Conservation (phyloP, 805 yeast species). For the Myxozyma sirexii region DNA sequence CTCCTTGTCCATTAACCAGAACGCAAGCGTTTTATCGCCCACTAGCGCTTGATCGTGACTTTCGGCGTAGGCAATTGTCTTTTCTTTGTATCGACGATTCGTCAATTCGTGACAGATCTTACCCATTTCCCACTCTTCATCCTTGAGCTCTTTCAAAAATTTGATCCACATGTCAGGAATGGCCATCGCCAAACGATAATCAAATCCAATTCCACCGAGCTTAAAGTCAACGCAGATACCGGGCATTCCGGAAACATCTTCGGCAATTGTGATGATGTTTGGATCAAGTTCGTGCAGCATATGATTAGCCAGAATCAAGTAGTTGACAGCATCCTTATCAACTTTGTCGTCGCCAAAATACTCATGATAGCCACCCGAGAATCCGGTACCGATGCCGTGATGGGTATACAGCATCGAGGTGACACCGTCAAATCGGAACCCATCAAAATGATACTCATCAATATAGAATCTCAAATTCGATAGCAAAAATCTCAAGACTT, state of each 20-base stretch:
- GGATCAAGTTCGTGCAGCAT: conserved; percentile 60
- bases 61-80: conserved; percentile 89
- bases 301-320: conserved; percentile 88
- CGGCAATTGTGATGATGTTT: conserved; percentile 79
- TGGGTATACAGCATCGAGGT: conserved; percentile 89
- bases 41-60: conserved; percentile 97
- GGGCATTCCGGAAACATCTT: conserved; percentile 97
- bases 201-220: conserved; percentile 90
- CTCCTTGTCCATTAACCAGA: conserved; percentile 98
- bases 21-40: conserved; percentile 94
- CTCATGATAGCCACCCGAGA: conserved; percentile 91
- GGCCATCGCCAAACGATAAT: conserved; percentile 94
- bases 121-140: conserved; percentile 91
- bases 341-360: conserved; percentile 73
- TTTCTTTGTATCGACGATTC: conserved; percentile 85
- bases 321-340: conserved; percentile 83
- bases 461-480: conserved; percentile 82
- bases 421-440: conserved; percentile 96
- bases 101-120: conserved; percentile 77
- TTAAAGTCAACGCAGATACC: conserved; percentile 76
- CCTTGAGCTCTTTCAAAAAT: conserved; percentile 74
- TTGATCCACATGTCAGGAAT: conserved; percentile 99
- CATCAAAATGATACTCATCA: conserved; percentile 86
- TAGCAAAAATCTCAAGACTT: conserved; percentile 82
- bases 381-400: conserved; percentile 87